phyloP scores from a whole-genome alignment of 2,329 filamentous ascomycete species.

The Ophiocordyceps camponoti-rufipedis region DNA sequence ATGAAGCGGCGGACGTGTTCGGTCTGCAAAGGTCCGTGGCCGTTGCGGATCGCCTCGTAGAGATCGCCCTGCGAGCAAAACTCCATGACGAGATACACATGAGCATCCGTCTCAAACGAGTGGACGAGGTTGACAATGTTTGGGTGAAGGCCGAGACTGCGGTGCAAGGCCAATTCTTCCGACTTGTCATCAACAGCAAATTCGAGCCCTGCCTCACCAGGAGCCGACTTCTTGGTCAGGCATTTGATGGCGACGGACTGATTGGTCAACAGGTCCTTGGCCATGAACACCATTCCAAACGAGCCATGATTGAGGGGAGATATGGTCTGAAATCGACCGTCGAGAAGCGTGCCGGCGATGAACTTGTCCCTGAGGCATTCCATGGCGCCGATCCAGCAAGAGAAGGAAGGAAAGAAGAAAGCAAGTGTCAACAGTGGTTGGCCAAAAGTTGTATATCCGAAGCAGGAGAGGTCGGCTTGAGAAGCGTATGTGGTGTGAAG shows the following conservation, averaged over 20 bases:
- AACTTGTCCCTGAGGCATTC: constrained; percentile 79
- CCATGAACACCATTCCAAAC: constrained; percentile 96
- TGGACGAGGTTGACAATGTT: constrained; percentile 89
- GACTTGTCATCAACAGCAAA: constrained; percentile 68
- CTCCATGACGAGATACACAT: constrained; percentile 84
- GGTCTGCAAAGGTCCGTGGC: constrained; percentile 77
- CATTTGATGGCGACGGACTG: constrained; percentile 90
- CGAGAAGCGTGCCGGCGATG: constrained; percentile 59
- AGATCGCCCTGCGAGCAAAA: constrained; percentile 91
- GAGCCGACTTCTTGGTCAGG: constrained; percentile 62
- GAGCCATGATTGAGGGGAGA: constrained; percentile 96
- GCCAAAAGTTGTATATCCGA: neutral
- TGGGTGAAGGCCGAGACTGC: constrained; percentile 57
- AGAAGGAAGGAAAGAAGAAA: neutral
- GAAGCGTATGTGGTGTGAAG: neutral
- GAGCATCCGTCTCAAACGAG: constrained; percentile 80
- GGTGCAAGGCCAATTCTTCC: constrained; percentile 65
- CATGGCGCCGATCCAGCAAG: constrained; percentile 26
- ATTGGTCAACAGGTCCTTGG: constrained; percentile 58
- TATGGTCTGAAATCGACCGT: constrained; percentile 79
- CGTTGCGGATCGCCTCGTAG: constrained; percentile 88
- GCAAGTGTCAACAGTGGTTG: neutral
- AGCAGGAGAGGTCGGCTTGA: neutral
- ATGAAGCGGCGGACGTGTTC: constrained; percentile 96
- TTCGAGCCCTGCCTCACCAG: constrained; percentile 38